phyloP scores from a whole-genome alignment of 176 grass and related monocot genomes.

The bread wheat (Triticum aestivum) region DNA sequence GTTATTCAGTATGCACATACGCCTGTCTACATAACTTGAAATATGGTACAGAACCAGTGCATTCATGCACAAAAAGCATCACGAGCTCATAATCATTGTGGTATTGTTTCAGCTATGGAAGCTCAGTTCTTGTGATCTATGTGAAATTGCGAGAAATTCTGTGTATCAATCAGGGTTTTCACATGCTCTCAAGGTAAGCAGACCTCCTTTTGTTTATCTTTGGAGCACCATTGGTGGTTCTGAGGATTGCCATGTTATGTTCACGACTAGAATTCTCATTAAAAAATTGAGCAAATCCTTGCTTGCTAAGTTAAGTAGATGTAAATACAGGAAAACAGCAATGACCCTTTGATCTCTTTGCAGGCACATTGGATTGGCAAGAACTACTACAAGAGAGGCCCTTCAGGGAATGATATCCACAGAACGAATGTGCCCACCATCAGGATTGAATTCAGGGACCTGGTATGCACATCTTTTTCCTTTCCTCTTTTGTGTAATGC shows the following conservation, averaged over 20 bases:
- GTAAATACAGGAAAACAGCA: not conserved
- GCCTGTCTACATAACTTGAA: not conserved
- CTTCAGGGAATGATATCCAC: constrained; percentile 87
- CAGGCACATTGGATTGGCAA: constrained; percentile 96
- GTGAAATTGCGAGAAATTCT: constrained; percentile 95
- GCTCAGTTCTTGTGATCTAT: constrained; percentile 96
- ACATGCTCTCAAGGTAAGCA: constrained; percentile 77
- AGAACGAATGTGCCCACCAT: constrained; percentile 94
- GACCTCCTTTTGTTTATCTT: not conserved
- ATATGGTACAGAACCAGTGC: constrained; percentile 6
- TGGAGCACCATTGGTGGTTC: not conserved
- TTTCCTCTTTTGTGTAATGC: not conserved
- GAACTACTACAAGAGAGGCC: constrained; percentile 81
- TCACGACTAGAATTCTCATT: not conserved
- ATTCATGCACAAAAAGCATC: not conserved
- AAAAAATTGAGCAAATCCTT: not conserved
- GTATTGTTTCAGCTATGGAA: constrained; percentile 83
- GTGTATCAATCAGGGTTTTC: constrained; percentile 97
- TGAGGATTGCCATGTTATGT: not conserved
- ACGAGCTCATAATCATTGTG: constrained; percentile 8
- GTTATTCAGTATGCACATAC: not conserved
- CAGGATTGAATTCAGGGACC: constrained; percentile 80
- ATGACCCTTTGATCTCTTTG: constrained; percentile 21
- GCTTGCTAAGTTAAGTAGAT: not conserved
- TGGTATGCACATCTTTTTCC: constrained; percentile 41